These are phyloP conservation scores for Nepenthes alata DNA, from an alignment of 179 eudicot species.

Conservation along the genomic window DNA sequence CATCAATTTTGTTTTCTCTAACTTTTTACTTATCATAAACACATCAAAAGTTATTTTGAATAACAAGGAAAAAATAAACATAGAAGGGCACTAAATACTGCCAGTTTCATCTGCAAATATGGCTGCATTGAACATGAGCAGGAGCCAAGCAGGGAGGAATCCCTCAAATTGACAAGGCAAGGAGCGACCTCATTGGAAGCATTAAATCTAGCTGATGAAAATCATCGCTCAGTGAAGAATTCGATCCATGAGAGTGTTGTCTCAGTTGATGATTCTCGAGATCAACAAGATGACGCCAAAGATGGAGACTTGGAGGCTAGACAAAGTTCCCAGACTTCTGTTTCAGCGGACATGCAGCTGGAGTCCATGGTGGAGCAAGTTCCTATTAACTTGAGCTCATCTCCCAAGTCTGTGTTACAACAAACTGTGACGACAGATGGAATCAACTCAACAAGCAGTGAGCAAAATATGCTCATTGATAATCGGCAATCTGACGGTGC, in stretches of 20 bases:
- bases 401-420: constrained; percentile 39
- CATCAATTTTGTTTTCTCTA: no score
- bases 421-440: constrained; percentile 17
- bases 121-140: neutral
- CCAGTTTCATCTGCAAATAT: neutral
- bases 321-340: constrained; percentile 7
- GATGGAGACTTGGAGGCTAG: neutral
- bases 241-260: neutral
- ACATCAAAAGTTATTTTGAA: neutral
- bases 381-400: constrained; percentile 11
- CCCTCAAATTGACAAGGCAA: neutral
- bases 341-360: constrained; percentile 6
- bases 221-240: constrained; percentile 1
- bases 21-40: neutral
- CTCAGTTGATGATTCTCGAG: constrained; percentile 2
- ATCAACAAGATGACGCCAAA: constrained; percentile 2
- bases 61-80: neutral
- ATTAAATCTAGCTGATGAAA: constrained; percentile 1
- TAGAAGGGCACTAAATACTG: neutral
- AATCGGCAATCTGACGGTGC: constrained; percentile 2
- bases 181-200: neutral
- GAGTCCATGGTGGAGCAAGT: constrained; percentile 17
- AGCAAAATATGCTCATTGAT: constrained; percentile 7
- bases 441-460: constrained; percentile 5
- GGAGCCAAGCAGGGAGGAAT: neutral